Percentiles rank a stretch among this genome's conserved stretches.
Conservation (phyloP, 2,329 filamentous ascomycete genomes). For the Pezizomycotina sp. region DNA sequence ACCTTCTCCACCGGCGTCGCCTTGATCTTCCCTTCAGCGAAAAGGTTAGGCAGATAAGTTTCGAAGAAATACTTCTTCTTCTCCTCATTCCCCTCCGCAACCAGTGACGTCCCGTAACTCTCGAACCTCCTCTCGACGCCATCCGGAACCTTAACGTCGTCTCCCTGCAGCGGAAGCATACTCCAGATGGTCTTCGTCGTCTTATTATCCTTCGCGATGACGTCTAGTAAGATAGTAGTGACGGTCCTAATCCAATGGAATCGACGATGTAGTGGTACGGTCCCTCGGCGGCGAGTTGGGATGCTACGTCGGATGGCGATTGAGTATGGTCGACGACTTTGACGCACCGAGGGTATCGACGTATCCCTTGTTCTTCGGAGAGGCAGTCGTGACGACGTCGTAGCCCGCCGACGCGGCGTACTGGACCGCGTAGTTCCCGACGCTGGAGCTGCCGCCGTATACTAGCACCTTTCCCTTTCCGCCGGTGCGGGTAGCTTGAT, state of each 20-base stretch:
- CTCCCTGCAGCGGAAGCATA: slow-evolving; percentile 22
- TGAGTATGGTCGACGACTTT: slow-evolving; percentile 25
- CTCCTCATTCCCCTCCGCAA: slow-evolving; percentile 18
- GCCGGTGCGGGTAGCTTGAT: slow-evolving; percentile 18
- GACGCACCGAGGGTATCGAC: slow-evolving; percentile 26
- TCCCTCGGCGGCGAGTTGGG: slow-evolving; percentile 9
- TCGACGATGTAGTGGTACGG: slow-evolving; percentile 23
- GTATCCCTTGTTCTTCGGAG: slow-evolving; percentile 25
- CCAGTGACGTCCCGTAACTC: slow-evolving; percentile 22
- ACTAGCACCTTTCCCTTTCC: slow-evolving; percentile 27
- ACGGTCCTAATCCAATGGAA: slow-evolving; percentile 25
- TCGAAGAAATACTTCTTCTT: slow-evolving; percentile 21
- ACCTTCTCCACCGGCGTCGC: slow-evolving; percentile 23
- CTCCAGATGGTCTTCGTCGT: slow-evolving; percentile 21
- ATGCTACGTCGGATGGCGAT: slow-evolving; percentile 6
- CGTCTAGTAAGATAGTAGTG: slow-evolving; percentile 16
- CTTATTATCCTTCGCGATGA: slow-evolving; percentile 24
- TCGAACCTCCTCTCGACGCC: slow-evolving; percentile 23
- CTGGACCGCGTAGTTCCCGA: slow-evolving; percentile 26
- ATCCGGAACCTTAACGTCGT: slow-evolving; percentile 19
- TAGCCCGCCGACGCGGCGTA: slow-evolving; percentile 26
- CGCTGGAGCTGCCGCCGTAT: slow-evolving; percentile 27
- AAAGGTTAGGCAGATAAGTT: slow-evolving; percentile 23
- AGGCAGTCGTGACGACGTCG: slow-evolving; percentile 28
- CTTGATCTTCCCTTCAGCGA: slow-evolving; percentile 21